A percentile compares a stretch with the other conserved stretches of the same genome.
Evolutionary conservation across 352 stramenopile species (phyloP).

Genomic region (Globisporangium echinulatum): DNA sequence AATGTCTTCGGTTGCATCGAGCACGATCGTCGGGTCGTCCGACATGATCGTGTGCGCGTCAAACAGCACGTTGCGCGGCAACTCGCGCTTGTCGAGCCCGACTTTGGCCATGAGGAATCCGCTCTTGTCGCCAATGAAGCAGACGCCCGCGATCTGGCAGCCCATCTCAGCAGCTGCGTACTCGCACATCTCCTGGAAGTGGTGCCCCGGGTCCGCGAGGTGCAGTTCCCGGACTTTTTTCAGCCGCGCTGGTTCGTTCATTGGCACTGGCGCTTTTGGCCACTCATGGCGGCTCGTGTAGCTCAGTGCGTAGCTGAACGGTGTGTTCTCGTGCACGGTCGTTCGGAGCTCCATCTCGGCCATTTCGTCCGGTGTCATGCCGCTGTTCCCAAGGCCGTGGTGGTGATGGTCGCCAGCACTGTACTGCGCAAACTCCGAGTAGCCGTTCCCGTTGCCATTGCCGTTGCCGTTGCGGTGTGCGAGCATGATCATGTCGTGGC

Average conservation of each 20-base stretch:
- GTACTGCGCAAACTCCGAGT: constrained; percentile 41
- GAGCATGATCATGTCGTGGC: constrained; percentile 58
- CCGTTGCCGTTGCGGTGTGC: constrained; percentile 14
- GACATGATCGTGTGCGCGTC: constrained; percentile 82
- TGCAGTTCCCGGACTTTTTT: constrained; percentile 71
- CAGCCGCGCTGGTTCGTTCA: constrained; percentile 55
- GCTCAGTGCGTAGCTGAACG: constrained; percentile 75
- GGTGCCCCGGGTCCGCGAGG: constrained; percentile 62
- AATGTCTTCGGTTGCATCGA: constrained; percentile 74
- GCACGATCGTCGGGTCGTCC: constrained; percentile 60
- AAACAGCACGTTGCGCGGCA: constrained; percentile 73
- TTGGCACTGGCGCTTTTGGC: constrained; percentile 69
- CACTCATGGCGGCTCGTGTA: constrained; percentile 79
- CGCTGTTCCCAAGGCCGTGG: constrained; percentile 22
- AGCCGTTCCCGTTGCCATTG: constrained; percentile 16
- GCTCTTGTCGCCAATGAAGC: constrained; percentile 83
- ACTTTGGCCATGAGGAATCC: constrained; percentile 80
- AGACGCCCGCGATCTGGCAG: constrained; percentile 77
- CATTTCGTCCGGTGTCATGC: constrained; percentile 46
- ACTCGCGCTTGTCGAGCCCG: constrained; percentile 66
- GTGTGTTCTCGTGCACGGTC: constrained; percentile 65
- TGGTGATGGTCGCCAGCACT: background rate
- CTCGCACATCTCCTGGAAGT: constrained; percentile 87
- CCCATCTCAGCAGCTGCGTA: constrained; percentile 74
- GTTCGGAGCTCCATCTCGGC: constrained; percentile 50